Conservation (phyloP, 2,329 filamentous ascomycete genomes). For the Xylariales sp. region DNA sequence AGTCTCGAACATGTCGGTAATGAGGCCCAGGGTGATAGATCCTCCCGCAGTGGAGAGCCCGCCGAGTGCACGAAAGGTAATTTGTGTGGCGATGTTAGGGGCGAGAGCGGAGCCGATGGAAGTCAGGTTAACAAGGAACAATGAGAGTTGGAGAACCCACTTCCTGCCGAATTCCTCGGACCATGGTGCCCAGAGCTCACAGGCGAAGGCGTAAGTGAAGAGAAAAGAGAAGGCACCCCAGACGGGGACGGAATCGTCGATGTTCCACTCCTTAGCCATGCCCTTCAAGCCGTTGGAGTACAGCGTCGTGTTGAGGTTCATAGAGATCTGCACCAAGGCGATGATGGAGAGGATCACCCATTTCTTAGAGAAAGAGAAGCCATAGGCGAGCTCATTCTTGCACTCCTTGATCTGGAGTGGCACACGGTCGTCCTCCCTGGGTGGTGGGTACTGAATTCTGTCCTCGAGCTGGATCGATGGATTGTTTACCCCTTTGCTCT, state of each 20-base stretch:
- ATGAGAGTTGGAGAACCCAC: conserved; percentile 64
- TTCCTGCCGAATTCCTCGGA: conserved; percentile 77
- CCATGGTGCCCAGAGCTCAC: conserved; percentile 72
- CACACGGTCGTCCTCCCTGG: neutral
- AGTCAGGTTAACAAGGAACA: conserved; percentile 72
- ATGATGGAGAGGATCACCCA: conserved; percentile 65
- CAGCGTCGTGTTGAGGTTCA: conserved; percentile 72
- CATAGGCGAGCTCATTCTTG: conserved; percentile 58
- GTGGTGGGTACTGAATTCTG: too few species aligned
- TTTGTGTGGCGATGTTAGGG: conserved; percentile 63
- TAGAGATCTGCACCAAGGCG: conserved; percentile 66
- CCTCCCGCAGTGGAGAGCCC: conserved; percentile 66
- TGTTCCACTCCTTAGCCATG: conserved; percentile 59
- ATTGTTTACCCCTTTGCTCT: neutral
- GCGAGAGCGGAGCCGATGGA: conserved; percentile 66
- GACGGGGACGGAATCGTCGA: conserved; percentile 60
- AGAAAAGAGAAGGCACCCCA: conserved; percentile 70
- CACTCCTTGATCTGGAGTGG: conserved; percentile 53
- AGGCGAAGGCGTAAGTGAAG: conserved; percentile 39
- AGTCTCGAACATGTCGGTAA: conserved; percentile 66
- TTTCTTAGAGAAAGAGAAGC: conserved; percentile 56
- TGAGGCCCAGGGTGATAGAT: conserved; percentile 67
- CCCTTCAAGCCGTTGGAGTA: conserved; percentile 64
- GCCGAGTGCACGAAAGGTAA: conserved; percentile 65
- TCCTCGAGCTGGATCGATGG: too few species aligned